A percentile compares a stretch with the other conserved stretches of the same genome.
These are phyloP conservation scores for Claviceps humidiphila DNA, from an alignment of 2,329 filamentous ascomycete species.

Conservation along the genomic window DNA sequence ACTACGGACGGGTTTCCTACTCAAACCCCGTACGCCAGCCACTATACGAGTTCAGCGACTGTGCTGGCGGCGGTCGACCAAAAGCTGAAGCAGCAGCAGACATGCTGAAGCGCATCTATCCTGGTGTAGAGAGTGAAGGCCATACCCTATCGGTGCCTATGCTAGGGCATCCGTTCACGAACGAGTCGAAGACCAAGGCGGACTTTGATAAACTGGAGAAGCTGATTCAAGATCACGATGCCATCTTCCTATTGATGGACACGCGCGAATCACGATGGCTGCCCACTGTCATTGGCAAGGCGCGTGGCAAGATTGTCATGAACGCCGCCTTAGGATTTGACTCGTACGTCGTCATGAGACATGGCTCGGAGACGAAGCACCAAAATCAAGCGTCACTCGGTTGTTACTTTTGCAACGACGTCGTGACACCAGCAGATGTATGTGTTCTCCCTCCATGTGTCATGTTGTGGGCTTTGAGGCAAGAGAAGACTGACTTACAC, in stretches of 20 bases:
- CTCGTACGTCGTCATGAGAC: conserved; percentile 93
- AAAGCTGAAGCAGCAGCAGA: conserved; percentile 76
- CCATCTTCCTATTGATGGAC: conserved; percentile 93
- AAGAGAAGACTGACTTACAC: not conserved
- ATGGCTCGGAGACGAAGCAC: conserved; percentile 53
- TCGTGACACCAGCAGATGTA: conserved; percentile 86
- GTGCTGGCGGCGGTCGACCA: conserved; percentile 65
- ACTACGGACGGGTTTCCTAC: conserved; percentile 85
- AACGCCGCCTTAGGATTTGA: conserved; percentile 95
- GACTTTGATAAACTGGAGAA: conserved; percentile 65
- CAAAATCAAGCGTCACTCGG: conserved; percentile 58
- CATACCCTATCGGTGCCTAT: conserved; percentile 82
- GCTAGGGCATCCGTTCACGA: conserved; percentile 77
- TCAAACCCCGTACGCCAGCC: conserved; percentile 95
- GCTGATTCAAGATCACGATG: conserved; percentile 76
- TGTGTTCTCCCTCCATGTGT: conserved; percentile 24
- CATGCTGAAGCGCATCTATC: conserved; percentile 74
- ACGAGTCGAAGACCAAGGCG: conserved; percentile 52
- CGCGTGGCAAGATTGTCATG: conserved; percentile 85
- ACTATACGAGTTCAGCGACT: conserved; percentile 82
- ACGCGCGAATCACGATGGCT: conserved; percentile 90
- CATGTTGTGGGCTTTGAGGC: not conserved
- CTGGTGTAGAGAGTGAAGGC: conserved; percentile 71
- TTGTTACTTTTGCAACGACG: conserved; percentile 98
- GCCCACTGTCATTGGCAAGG: conserved; percentile 91